These are phyloP conservation scores for Fabrea salina DNA, from an alignment of 169 alveolate species.

Conservation along the genomic window DNA sequence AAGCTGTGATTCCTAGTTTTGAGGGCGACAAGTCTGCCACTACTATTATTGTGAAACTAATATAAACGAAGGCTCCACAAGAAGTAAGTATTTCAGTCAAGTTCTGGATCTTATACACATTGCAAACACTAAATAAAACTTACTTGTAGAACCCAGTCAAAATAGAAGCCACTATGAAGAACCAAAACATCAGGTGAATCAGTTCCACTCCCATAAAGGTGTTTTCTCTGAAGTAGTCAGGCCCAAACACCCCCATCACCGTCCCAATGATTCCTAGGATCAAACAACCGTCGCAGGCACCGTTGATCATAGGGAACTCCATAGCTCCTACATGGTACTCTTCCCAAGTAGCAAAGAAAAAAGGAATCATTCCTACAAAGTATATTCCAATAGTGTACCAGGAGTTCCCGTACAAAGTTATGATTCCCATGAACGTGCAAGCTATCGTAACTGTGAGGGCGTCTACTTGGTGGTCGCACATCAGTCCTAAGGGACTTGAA, in stretches of 20 bases:
- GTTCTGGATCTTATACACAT: background rate
- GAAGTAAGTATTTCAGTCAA: background rate
- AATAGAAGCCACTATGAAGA: background rate
- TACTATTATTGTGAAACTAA: background rate
- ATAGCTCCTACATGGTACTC: slow-evolving; percentile 43
- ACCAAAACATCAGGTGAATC: background rate
- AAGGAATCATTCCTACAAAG: slow-evolving; percentile 19
- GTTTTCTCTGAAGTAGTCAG: background rate
- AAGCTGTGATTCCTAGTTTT: background rate
- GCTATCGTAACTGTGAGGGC: slow-evolving; percentile 27
- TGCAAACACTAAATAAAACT: background rate
- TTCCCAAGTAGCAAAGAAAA: slow-evolving; percentile 39
- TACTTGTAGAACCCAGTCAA: background rate
- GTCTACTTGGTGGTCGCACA: slow-evolving; percentile 64
- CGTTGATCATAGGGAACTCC: slow-evolving; percentile 39
- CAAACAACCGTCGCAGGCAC: slow-evolving; percentile 46
- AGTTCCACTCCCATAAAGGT: background rate
- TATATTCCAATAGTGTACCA: background rate
- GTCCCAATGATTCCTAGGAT: background rate
- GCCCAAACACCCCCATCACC: background rate
- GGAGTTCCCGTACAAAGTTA: background rate
- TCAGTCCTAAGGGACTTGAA: slow-evolving; percentile 59
- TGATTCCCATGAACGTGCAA: background rate
- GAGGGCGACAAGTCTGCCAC: background rate
- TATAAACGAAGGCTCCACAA: background rate